Base-by-base conservation (phyloP, 495 filamentous ascomycete genomes). In the Podospora didyma region DNA sequence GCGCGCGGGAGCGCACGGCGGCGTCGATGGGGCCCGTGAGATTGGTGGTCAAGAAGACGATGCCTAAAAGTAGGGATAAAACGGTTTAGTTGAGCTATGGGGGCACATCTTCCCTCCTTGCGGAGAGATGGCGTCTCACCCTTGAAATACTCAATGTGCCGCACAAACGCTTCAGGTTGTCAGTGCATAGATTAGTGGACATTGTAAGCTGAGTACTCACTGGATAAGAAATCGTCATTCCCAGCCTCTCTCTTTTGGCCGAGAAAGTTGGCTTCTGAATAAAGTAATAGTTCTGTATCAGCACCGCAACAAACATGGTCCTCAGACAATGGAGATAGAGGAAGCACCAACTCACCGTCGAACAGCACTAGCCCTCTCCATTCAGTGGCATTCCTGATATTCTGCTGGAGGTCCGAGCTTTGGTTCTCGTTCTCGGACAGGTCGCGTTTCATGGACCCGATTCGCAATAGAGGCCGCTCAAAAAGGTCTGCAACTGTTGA, bases 1-100 rank as follows among this genome's bases (percentile, higher is more conserved):
- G 51, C 16, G 65, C 54, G 2, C 66, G 62, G 1, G 68, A 69
- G 0, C 48, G 54, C 19, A 71, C 69, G 4, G 68, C 68, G 19
- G 53, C 49, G 50, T 69, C 64, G 41, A 69, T 68, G 35, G 44
- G 49, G n/a, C 31, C 28, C 21, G 31, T 28, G 24, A 58, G 48
- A 31, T 58, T 53, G 1, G 56, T 58, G 4, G 56, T 58, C 22
- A 58, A 35, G 20, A 58, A 58, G 11, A 58, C 51, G 39, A 58
- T 58, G 4, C 54, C 54, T 57, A 42, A 9, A 17, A n/a, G n/a
- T n/a, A n/a, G n/a, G n/a, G n/a, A n/a, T n/a, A n/a, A n/a, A n/a
- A n/a, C n/a, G n/a, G n/a, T n/a, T n/a, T 31, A n/a, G 23, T 39
- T 28, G 19, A 22, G 7, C 21, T n/a, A n/a, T n/a, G n/a, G n/a